These are phyloP conservation scores for Xylona heveae DNA, from an alignment of 495 filamentous ascomycete species.

Conservation along the genomic window DNA sequence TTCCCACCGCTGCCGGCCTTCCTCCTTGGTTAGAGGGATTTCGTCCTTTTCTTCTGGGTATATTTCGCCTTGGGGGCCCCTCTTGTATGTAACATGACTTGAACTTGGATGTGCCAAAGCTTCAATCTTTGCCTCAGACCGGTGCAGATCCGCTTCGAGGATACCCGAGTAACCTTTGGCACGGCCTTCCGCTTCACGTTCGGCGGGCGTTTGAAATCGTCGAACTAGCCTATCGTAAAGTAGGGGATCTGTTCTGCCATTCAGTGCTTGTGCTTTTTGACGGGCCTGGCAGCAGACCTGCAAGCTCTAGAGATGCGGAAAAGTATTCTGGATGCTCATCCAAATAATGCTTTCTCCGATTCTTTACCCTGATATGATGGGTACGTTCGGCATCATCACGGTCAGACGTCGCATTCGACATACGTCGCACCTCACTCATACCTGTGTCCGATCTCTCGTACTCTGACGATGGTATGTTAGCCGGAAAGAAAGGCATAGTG, in stretches of 20 bases:
- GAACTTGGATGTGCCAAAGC: slow-evolving; percentile 34
- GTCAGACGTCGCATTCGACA: no score
- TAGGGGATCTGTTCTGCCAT: slow-evolving; percentile 36
- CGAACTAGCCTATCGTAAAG: slow-evolving; percentile 64
- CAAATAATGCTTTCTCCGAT: slow-evolving; percentile 41
- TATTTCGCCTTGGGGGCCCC: slow-evolving; percentile 29
- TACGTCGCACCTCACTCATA: neutral
- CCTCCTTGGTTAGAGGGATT: slow-evolving; percentile 35
- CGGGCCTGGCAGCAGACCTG: slow-evolving; percentile 23
- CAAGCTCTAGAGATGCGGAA: slow-evolving; percentile 37
- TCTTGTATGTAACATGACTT: slow-evolving; percentile 19
- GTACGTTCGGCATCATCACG: slow-evolving; percentile 3
- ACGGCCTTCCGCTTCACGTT: slow-evolving; percentile 50
- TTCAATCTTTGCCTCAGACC: slow-evolving; percentile 52
- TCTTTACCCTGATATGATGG: slow-evolving; percentile 26
- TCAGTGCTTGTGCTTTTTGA: neutral
- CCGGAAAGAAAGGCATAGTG: no score
- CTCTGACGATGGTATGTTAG: no score
- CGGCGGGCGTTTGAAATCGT: slow-evolving; percentile 49
- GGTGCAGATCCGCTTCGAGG: slow-evolving; percentile 46
- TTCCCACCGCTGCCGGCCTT: slow-evolving; percentile 43
- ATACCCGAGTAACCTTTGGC: slow-evolving; percentile 52
- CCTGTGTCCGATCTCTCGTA: no score
- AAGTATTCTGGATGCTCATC: slow-evolving; percentile 44
- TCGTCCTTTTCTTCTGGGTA: slow-evolving; percentile 33